Conservation (phyloP, 2,329 filamentous ascomycete species). For the Phyllosticta citriasiana region DNA sequence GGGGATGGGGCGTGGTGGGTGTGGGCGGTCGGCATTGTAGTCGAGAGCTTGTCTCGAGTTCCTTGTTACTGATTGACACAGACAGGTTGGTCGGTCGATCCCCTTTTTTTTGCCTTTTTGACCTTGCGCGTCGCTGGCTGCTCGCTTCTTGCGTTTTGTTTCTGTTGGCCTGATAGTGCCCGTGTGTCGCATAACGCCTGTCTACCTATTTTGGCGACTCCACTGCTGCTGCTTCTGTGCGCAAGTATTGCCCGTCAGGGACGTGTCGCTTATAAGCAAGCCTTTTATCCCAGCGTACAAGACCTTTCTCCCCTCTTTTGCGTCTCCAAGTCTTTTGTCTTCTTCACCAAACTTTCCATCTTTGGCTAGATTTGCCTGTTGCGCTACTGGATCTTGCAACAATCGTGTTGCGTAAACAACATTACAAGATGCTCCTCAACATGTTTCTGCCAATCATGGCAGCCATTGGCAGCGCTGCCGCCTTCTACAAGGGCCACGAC, state of each 20-base stretch:
- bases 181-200: no score
- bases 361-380: neutral
- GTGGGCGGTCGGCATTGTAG: neutral
- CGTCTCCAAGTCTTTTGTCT: neutral
- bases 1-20: neutral
- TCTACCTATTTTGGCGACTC: neutral
- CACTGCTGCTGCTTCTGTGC: neutral
- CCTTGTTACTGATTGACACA: neutral
- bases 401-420: neutral
- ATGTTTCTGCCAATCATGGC: constrained; percentile 2
- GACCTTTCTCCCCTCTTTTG: neutral
- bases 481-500: constrained; percentile 6
- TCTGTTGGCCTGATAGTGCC: no score
- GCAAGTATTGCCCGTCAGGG: neutral
- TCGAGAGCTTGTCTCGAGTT: neutral
- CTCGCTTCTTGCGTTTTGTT: neutral
- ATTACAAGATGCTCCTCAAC: neutral
- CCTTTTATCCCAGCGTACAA: neutral
- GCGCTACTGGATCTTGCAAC: neutral
- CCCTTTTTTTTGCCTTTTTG: neutral
- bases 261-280: neutral
- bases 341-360: neutral
- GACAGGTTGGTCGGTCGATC: neutral
- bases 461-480: neutral
- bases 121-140: neutral